Percentiles rank a stretch among this genome's conserved stretches.
Evolutionary conservation across 176 grass and related monocot species (phyloP).

Genomic region (Dendrocalamus sinicus): DNA sequence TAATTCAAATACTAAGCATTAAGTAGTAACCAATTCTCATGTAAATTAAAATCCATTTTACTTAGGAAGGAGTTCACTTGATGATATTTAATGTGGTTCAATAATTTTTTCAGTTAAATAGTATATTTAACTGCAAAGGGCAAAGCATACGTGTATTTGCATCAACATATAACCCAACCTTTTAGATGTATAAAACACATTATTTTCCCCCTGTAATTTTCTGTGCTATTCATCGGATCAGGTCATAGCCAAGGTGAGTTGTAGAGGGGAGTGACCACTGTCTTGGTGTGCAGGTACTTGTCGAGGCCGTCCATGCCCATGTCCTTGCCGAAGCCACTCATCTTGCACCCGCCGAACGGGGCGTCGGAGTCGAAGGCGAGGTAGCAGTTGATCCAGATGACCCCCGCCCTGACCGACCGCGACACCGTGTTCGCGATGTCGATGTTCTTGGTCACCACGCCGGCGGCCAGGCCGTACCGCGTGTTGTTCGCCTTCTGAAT

Average conservation of each 20-base stretch:
- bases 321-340: constrained; percentile 85
- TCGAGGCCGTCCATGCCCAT: constrained; percentile 74
- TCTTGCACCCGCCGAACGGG: constrained; percentile 81
- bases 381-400: constrained; percentile 86
- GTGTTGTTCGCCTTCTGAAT: constrained; percentile 83
- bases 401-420: constrained; percentile 58
- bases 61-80: too few relatives aligned
- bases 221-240: not conserved
- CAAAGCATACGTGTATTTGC: too few relatives aligned
- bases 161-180: not conserved
- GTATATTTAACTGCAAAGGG: too few relatives aligned
- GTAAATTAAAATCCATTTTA: too few relatives aligned
- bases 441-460: constrained; percentile 75
- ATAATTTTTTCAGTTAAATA: too few relatives aligned
- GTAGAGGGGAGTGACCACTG: constrained; percentile 69
- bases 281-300: constrained; percentile 76
- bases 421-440: constrained; percentile 67
- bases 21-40: too few relatives aligned
- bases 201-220: not conserved
- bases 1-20: too few relatives aligned
- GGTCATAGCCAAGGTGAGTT: constrained; percentile 77
- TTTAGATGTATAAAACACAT: constrained; percentile 13
- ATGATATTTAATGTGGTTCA: too few relatives aligned
- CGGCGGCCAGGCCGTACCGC: constrained; percentile 71
- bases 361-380: constrained; percentile 54